Base-by-base conservation (phyloP, 345 rosid genomes). In the Gossypium bickii region DNA sequence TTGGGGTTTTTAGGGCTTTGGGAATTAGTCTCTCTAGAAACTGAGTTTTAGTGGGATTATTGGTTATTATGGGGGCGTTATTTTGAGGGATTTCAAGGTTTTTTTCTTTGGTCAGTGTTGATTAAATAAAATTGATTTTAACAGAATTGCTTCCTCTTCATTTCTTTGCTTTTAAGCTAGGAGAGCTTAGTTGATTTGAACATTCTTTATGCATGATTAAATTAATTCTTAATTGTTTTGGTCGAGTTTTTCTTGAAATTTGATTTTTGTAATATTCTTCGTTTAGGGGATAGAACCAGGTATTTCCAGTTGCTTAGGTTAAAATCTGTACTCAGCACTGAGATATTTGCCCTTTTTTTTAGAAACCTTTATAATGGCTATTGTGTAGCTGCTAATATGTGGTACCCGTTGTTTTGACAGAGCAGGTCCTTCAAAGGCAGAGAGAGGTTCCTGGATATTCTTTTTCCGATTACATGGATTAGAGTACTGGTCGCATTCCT, bases 351-450 rank as follows among this genome's bases (percentile, higher is more conserved):
- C 48, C 6, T 15, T 18, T 2, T 55, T n/a, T 17, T 56, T 5
- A 34, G 60, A 56, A 18, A 56, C 18, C 3, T 47, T 72, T 41
- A 0, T 43, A 8, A 71, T 15, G 24, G 38, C 61, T 58, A 59
- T 43, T 16, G 1, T 34, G 41, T 41, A 72, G 70, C 38, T 49
- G 55, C 70, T 74, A 49, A 62, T 43, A 6, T 13, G 49, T 34
- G 41, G 9, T 43, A 16, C 20, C 3, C 17, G 18, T 47, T 24
- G 44, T 49, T 48, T 51, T 3, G 10, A 51, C 58, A 49, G 53
- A 60, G 67, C 81, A 74, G 84, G 73, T 64, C 13, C 55, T 24
- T 52, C 5, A 18, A 73, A 72, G 74, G 78, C 73, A 43, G 81
- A 72, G 63, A 57, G 47, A 61, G 49, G 70, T 70, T 77, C 71